These are phyloP conservation scores for Ophiostoma triangulosporum DNA, from an alignment of 2,329 filamentous ascomycete species.

Conservation along the genomic window DNA sequence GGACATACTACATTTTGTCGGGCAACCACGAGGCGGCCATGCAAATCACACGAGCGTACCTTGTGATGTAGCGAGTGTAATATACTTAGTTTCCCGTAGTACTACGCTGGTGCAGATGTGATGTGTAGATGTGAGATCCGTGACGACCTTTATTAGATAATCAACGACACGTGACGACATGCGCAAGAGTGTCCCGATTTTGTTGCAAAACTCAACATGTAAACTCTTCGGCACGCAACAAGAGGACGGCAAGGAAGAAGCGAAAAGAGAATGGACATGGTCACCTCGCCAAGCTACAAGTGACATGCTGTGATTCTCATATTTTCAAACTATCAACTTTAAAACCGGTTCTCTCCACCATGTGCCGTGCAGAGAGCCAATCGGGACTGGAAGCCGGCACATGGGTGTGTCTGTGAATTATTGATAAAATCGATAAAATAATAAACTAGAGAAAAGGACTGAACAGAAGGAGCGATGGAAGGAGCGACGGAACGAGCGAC, in stretches of 20 bases:
- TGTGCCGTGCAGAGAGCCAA: not conserved
- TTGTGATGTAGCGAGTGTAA: conserved; percentile 34
- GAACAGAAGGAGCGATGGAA: no score
- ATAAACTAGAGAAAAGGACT: not conserved
- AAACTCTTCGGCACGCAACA: no score
- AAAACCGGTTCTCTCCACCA: not conserved
- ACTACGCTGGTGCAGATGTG: no score
- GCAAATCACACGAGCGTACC: conserved; percentile 45
- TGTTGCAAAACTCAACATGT: no score
- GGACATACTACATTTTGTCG: conserved; percentile 50
- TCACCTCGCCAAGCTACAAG: no score
- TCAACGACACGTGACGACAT: not conserved
- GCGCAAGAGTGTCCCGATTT: no score
- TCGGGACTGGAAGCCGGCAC: not conserved
- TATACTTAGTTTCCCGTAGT: no score
- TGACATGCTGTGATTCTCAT: no score
- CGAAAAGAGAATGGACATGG: no score
- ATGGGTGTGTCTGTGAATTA: not conserved
- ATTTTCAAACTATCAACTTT: not conserved
- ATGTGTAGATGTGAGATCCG: not conserved
- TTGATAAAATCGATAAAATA: not conserved
- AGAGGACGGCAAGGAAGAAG: no score
- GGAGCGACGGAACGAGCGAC: no score
- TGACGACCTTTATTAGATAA: not conserved
- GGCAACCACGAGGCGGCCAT: conserved; percentile 50